A percentile compares a stretch with the other conserved stretches of the same genome.
Conservation (phyloP, 2,329 filamentous ascomycete species). For the Xylaria digitata region DNA sequence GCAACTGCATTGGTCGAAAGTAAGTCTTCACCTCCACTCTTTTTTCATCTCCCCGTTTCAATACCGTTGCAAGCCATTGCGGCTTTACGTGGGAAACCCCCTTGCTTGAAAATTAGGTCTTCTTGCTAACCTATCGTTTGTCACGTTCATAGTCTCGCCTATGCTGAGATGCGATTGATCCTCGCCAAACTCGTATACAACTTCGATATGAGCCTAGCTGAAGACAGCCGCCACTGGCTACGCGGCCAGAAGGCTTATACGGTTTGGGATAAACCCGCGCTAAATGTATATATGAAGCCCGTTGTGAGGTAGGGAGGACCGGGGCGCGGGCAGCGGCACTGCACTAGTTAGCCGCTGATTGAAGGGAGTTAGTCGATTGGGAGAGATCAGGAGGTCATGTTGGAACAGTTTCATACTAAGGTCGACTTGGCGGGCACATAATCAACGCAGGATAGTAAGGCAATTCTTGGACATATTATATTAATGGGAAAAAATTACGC, state of each 20-base stretch:
- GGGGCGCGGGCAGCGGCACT: neutral
- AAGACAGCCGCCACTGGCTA: conserved; percentile 47
- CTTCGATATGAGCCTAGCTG: conserved; percentile 52
- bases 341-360: neutral
- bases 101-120: neutral
- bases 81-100: neutral
- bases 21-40: conserved; percentile 41
- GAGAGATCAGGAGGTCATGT: neutral
- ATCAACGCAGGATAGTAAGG: no score
- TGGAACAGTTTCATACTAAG: neutral
- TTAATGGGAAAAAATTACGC: no score
- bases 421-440: no score
- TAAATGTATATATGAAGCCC: conserved; percentile 48
- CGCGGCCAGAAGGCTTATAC: conserved; percentile 48
- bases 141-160: conserved; percentile 51
- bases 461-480: neutral
- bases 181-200: conserved; percentile 53
- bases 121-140: neutral
- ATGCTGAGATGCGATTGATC: conserved; percentile 57
- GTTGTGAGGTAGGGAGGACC: conserved; percentile 9
- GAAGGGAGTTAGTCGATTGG: neutral
- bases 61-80: neutral
- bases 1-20: conserved; percentile 56
- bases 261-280: conserved; percentile 50
- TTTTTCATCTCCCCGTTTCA: neutral